Percentiles rank a stretch among this genome's conserved stretches.
Evolutionary conservation across 1,139 yeast species (phyloP).

Genomic region (Candida buenavistaensis): DNA sequence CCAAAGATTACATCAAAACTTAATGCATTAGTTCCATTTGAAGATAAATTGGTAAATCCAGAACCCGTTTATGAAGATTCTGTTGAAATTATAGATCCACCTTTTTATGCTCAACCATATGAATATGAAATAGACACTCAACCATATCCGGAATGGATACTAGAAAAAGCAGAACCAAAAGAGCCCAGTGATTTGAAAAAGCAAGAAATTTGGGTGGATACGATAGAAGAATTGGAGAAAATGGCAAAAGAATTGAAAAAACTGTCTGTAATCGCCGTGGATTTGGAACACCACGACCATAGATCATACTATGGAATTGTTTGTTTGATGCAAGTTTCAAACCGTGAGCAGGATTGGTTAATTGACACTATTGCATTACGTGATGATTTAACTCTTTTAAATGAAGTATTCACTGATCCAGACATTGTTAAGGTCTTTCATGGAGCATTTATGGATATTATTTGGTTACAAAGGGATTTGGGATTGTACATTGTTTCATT

Average conservation of each 20-base stretch:
- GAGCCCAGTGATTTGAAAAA: slow-evolving; percentile 68
- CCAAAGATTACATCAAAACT: slow-evolving; percentile 77
- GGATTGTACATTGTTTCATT: slow-evolving; percentile 88
- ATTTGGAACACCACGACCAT: slow-evolving; percentile 94
- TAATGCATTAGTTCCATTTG: slow-evolving; percentile 56
- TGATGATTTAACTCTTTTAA: slow-evolving; percentile 67
- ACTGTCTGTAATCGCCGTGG: slow-evolving; percentile 80
- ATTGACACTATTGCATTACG: slow-evolving; percentile 76
- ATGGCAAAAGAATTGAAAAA: slow-evolving; percentile 56
- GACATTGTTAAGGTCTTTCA: slow-evolving; percentile 82
- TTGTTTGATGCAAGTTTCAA: slow-evolving; percentile 90
- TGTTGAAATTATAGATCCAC: slow-evolving; percentile 45
- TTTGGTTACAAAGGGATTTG: slow-evolving; percentile 94
- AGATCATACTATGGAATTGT: slow-evolving; percentile 89
- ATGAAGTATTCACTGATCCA: slow-evolving; percentile 80
- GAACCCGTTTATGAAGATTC: slow-evolving; percentile 29
- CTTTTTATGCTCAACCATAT: slow-evolving; percentile 82
- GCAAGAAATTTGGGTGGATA: slow-evolving; percentile 72
- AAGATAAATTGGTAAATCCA: slow-evolving; percentile 42
- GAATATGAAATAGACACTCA: slow-evolving; percentile 69
- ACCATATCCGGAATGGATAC: slow-evolving; percentile 64
- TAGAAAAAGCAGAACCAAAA: slow-evolving; percentile 49
- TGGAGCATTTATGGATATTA: slow-evolving; percentile 96
- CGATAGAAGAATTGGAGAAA: slow-evolving; percentile 45
- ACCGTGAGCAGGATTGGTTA: slow-evolving; percentile 78